Base-by-base conservation (phyloP, 2,329 filamentous ascomycete species). In the Leptographium wingfieldii region DNA sequence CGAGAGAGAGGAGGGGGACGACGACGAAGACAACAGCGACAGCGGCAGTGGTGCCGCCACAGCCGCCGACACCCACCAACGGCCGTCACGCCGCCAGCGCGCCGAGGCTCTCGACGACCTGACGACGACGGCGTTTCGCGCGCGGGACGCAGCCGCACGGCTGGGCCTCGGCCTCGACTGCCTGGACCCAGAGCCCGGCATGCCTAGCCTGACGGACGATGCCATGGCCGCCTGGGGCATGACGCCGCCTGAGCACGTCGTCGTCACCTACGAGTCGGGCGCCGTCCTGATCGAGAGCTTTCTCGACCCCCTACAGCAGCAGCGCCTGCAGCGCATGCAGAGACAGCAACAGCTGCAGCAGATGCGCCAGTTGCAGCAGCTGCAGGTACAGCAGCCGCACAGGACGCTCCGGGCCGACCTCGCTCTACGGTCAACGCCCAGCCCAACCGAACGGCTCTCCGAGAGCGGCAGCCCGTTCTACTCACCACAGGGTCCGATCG, bases 191-290 rank as follows among this genome's bases (percentile, higher is more conserved):
- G 22, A 25, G 16, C 68, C 52, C 5, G 54, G 29, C 31, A 14
- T 14, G 31, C 10, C 25, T 5, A 11, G 25, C 38, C 16, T n/a
- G 35, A 27, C 53, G 5, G 33, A 25, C 53, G n/a, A 40, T 33
- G 53, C 53, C 29, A 22, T 40, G 12, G 43, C 56, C 5, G 58
- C 58, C 46, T 75, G 74, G 56, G 74, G 82, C 52, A 82, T 82
- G 64, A 66, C 64, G 22, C 7, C 79, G 9, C 65, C 81, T 3
- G 74, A 80, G 66, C 79, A 81, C 68, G 75, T 85, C 63, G 79
- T 84, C 69, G 76, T 84, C 67, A 81, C 84, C 67, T 80, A 80
- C 67, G 72, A 71, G 3, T 71, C 73, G 48, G 70, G 71, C 56
- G 74, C 61, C 19, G 55, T 67, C 9, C 55, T 67, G 43, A 61